Conservation (phyloP, 2,329 filamentous ascomycete genomes). For the Pyricularia sp. region DNA sequence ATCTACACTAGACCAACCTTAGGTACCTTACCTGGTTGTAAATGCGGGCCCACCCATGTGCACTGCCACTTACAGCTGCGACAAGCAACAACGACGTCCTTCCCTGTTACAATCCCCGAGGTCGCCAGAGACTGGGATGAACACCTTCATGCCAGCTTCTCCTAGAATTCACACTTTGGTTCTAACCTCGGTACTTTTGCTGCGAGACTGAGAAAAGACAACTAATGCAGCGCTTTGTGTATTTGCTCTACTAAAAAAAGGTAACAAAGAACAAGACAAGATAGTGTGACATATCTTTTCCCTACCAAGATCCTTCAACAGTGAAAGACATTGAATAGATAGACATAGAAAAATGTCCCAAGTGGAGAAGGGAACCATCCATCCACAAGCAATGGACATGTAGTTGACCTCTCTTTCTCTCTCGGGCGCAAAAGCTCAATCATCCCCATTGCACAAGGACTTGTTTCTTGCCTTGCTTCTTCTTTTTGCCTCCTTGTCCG, state of each 20-base stretch:
- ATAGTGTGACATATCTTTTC: not conserved
- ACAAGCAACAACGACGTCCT: too few relatives aligned
- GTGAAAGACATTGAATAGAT: not conserved
- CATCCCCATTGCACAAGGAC: conserved; percentile 54
- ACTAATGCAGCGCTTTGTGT: not conserved
- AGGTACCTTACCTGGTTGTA: too few relatives aligned
- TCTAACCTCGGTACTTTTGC: too few relatives aligned
- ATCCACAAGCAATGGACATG: too few relatives aligned
- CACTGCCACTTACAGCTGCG: too few relatives aligned
- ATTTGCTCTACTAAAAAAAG: not conserved
- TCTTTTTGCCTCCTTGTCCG: conserved; percentile 42
- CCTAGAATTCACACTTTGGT: too few relatives aligned
- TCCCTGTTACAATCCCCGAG: too few relatives aligned
- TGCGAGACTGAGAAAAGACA: not conserved
- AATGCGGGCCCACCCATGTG: too few relatives aligned
- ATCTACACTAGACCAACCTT: too few relatives aligned
- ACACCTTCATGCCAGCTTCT: too few relatives aligned
- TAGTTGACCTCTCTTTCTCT: not conserved
- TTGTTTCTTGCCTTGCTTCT: conserved; percentile 51
- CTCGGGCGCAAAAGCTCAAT: not conserved
- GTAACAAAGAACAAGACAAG: not conserved
- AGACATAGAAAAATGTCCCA: not conserved
- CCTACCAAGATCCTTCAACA: not conserved
- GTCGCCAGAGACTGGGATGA: too few relatives aligned
- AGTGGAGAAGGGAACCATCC: not conserved